phyloP scores from a whole-genome alignment of 1,284 basidiomycete genomes.

The Pulveroboletus sp. region DNA sequence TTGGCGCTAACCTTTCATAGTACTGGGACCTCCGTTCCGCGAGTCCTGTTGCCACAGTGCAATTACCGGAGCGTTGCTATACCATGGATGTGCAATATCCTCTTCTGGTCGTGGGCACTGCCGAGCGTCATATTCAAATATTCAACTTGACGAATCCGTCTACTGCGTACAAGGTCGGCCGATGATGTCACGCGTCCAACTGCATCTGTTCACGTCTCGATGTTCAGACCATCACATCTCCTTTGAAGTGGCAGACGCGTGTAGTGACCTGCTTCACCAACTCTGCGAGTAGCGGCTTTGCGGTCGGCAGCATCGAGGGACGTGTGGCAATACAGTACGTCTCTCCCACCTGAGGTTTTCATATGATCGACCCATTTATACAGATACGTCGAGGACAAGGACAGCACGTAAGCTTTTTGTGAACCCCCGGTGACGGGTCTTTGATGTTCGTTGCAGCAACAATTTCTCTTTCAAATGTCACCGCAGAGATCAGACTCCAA shows the following conservation, averaged over 20 bases:
- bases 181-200: conserved; percentile 2
- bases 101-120: conserved; percentile 93
- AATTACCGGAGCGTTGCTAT: conserved; percentile 89
- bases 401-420: conserved; percentile 50
- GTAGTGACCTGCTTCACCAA: conserved; percentile 85
- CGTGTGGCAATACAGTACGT: conserved; percentile 93
- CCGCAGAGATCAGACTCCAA: conserved; percentile 70
- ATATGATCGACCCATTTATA: conserved; percentile 3
- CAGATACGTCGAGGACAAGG: conserved; percentile 83
- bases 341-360: not conserved
- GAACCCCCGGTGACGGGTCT: not conserved
- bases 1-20: conserved; percentile 41
- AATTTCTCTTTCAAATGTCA: conserved; percentile 99
- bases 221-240: conserved; percentile 72
- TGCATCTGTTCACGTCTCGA: conserved; percentile 2
- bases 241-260: conserved; percentile 94
- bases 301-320: conserved; percentile 93
- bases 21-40: conserved; percentile 89
- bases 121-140: conserved; percentile 87
- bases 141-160: conserved; percentile 85
- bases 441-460: conserved; percentile 46
- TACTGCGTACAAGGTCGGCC: conserved; percentile 66
- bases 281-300: conserved; percentile 73
- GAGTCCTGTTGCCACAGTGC: conserved; percentile 74
- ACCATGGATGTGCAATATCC: conserved; percentile 83